phyloP scores from a whole-genome alignment of 805 yeast species.

The Torulaspora franciscae region DNA sequence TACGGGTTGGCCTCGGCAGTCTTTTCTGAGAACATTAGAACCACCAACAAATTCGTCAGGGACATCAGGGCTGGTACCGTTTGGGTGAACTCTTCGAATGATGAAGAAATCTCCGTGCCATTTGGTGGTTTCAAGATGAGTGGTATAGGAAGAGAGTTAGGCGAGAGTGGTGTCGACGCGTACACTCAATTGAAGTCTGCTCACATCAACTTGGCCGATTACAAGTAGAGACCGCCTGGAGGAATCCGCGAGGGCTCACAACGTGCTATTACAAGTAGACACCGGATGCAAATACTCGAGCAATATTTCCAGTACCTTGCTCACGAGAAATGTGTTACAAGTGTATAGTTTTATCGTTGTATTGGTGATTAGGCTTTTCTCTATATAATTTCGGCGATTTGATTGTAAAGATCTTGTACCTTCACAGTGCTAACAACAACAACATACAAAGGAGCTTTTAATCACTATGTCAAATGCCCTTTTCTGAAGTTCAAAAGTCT shows the following conservation, averaged over 20 bases:
- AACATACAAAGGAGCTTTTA: not conserved
- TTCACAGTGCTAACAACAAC: not conserved
- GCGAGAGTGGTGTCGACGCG: conserved; percentile 62
- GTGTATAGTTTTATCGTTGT: no score
- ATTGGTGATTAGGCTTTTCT: no score
- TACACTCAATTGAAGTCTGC: conserved; percentile 74
- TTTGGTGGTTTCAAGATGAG: conserved; percentile 79
- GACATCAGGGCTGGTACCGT: conserved; percentile 63
- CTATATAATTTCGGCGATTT: not conserved
- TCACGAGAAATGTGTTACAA: not conserved
- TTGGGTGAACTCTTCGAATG: conserved; percentile 67
- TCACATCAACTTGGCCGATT: conserved; percentile 41
- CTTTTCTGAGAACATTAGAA: conserved; percentile 60
- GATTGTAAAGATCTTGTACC: not conserved
- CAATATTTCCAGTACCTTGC: not conserved
- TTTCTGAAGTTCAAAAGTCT: conserved; percentile 15
- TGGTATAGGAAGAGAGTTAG: conserved; percentile 79
- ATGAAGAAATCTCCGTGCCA: conserved; percentile 58
- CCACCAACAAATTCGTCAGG: conserved; percentile 60
- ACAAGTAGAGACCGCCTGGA: not conserved
- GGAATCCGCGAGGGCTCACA: no score
- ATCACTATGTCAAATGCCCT: conserved; percentile 6
- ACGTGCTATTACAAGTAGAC: no score
- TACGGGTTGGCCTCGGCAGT: conserved; percentile 48
- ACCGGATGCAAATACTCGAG: no score